A percentile compares a stretch with the other conserved stretches of the same genome.
Evolutionary conservation across 2,329 filamentous ascomycete genomes (phyloP).

Genomic region (Botryotinia convoluta): DNA sequence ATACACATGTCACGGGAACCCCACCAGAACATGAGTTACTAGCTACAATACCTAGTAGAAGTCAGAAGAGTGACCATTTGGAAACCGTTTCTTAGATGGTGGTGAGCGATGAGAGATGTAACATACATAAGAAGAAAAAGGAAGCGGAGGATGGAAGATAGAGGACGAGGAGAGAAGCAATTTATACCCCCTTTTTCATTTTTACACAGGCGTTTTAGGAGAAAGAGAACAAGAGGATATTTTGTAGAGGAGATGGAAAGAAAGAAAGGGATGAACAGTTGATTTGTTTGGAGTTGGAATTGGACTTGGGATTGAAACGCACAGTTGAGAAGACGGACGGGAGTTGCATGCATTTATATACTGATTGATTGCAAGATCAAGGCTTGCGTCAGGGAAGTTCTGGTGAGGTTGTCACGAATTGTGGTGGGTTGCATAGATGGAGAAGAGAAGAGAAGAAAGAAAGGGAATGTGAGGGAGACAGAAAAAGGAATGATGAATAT

Average conservation of each 20-base stretch:
- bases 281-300: not conserved
- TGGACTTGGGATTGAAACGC: not conserved
- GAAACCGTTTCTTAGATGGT: not conserved
- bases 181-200: constrained; percentile 12
- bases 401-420: not conserved
- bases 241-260: not conserved
- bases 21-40: not conserved
- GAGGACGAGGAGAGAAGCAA: not conserved
- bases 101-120: not conserved
- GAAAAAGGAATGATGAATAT: not conserved
- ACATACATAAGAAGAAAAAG: not conserved
- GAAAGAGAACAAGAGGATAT: not conserved
- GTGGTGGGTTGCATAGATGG: not conserved
- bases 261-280: not conserved
- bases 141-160: not conserved
- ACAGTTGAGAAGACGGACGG: not conserved
- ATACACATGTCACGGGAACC: not conserved
- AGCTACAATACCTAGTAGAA: constrained; percentile 4
- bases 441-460: not conserved
- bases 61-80: not conserved
- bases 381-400: not conserved
- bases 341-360: constrained; percentile 12
- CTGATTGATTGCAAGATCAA: constrained; percentile 7
- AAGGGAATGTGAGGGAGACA: no score
- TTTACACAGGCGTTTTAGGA: not conserved